phyloP scores from a whole-genome alignment of 208 protist species.

The Crithidia acanthocephali region DNA sequence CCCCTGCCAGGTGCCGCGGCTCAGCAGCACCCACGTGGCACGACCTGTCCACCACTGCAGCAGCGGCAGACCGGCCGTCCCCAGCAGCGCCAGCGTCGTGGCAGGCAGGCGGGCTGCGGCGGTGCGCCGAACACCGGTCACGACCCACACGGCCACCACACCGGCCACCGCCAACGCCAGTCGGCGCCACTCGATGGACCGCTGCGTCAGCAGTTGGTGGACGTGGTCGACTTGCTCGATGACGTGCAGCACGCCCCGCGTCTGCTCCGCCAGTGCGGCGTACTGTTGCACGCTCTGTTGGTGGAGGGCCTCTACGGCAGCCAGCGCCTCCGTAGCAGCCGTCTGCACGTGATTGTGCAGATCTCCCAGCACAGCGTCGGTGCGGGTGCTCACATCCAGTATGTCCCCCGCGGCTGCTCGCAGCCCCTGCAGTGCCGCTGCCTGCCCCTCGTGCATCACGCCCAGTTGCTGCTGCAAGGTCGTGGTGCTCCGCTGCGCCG shows the following conservation, averaged over 20 bases:
- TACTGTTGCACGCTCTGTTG: conserved; percentile 43
- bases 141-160: conserved; percentile 31
- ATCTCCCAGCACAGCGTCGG: conserved; percentile 26
- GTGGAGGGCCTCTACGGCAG: conserved; percentile 36
- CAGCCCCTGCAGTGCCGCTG: conserved; percentile 38
- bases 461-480: conserved; percentile 41
- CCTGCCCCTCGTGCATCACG: conserved; percentile 43
- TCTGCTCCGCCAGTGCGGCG: conserved; percentile 51
- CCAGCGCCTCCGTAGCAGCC: conserved; percentile 35
- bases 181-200: conserved; percentile 35
- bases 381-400: conserved; percentile 31
- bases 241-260: conserved; percentile 42
- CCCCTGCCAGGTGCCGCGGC: conserved; percentile 23
- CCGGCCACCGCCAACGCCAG: conserved; percentile 23
- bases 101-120: conserved; percentile 61
- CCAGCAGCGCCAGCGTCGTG: conserved; percentile 35
- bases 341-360: conserved; percentile 36
- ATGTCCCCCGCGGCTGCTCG: conserved; percentile 22
- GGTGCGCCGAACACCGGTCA: conserved; percentile 51
- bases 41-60: conserved; percentile 25
- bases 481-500: conserved; percentile 33
- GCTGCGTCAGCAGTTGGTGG: conserved; percentile 44
- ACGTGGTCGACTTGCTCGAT: conserved; percentile 60
- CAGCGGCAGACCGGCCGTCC: conserved; percentile 39
- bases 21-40: conserved; percentile 7